Base-by-base conservation (phyloP, 2,329 filamentous ascomycete genomes). In the Dactylellina haptotyla region DNA sequence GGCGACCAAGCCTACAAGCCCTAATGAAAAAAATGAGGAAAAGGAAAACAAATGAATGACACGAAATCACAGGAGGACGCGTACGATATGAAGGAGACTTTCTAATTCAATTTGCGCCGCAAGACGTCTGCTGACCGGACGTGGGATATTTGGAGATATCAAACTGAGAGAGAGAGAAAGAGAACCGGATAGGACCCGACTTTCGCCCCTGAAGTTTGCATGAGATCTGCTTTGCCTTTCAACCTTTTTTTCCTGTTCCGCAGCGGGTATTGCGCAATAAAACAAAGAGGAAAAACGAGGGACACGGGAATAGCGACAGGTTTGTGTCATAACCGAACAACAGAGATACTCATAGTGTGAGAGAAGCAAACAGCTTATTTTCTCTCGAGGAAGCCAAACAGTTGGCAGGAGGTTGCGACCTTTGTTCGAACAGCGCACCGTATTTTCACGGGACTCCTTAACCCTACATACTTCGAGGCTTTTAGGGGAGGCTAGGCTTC, bases 211-310 rank as follows among this genome's bases (percentile, higher is more conserved):
- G 59, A 64, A 45, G 32, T 72, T 39, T 48, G 66, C 66, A 64
- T 72, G 16, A 50, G 58, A 72, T 72, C 59, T 45, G 51, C 66
- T 34, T 57, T 34, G 28, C 12, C 51, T 46, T 18, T 8, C 6
- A 20, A 53, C 30, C 30, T 18, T 46, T 46, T 20, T 20, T 20
- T 23, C 23, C 39, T 54, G 14, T 65, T 56, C 57, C 53, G 69
- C 56, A 46, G 67, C 69, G 69, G 69, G 69, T 73, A 73, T 73
- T 73, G 69, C 69, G 69, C 69, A 73, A 73, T 73, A 66, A 53
- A 71, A 64, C 59, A 72, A 62, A 59, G 45, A 45, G 59, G 66
- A 45, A 63, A 65, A 58, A 73, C 61, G 61, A 54, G 50, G 61
- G 48, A 64, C 58, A 39, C 69, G 69, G 69, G 69, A 37, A 73